Evolutionary conservation across 2,329 filamentous ascomycete species (phyloP), one percentile per base, ranked within the genome.

Genomic region (Dryadomyces quercivorus): DNA sequence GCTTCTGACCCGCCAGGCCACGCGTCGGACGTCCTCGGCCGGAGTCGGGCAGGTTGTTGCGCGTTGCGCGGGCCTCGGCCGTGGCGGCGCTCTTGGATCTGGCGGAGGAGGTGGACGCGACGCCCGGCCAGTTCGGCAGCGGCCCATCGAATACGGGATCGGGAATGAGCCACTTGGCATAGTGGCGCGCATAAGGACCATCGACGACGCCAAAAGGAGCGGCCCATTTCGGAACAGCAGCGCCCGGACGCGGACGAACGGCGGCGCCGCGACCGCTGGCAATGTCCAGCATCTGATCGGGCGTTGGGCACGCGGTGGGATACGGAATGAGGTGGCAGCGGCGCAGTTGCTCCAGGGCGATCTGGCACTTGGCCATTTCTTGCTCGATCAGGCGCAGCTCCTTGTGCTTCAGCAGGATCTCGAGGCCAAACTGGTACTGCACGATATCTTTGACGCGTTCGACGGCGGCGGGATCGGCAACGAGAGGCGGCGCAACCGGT

Each of bases 381-480:
- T 95, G 90, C 66, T 97, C 89, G 68, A 97, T 95, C 61, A 95
- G 76, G 55, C 91, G 88, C 57, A 97, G 73, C 72, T 98, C 93
- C 64, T 93, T 84, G 70, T 98, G 93, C 75, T 96, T 97, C 66
- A 94, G 73, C 59, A 97, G 73, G 53, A 97, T 91, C 72, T 96
- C 91, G 60, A 93, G 80, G 64, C 90, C 88, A 68, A 97, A 85
- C 69, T 96, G 87, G 58, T 89, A 83, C 65, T 90, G 85, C 65
- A 97, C 86, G 40, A 79, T 78, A 62, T 91, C 84, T 65, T 81
- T 81, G 59, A 85, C 77, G 56, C 72, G 73, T 42, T 83, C 72
- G 61, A 78, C 58, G 60, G 71, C 64, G 58, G 58, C 51, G 50
- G 54, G 51, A 43, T 57, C 56, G 6, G 26, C 59, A 60, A 46